Evolutionary conservation across 108 stramenopile species (phyloP).

Genomic region (Skeletonema grethae): DNA sequence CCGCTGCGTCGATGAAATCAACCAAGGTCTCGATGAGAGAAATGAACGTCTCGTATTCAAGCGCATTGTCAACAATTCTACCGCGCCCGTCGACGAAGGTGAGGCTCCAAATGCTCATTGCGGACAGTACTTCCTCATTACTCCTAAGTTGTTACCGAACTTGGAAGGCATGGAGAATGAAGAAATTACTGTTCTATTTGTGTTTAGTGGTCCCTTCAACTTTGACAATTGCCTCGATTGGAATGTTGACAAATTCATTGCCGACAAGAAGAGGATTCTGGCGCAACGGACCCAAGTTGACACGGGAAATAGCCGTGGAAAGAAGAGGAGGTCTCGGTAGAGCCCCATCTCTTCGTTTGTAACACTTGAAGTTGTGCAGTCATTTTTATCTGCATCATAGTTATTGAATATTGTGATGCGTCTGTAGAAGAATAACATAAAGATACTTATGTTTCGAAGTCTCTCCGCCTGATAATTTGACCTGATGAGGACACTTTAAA

Average conservation of each 20-base stretch:
- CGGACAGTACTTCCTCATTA: conserved; percentile 97
- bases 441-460: neutral
- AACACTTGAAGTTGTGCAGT: neutral
- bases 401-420: neutral
- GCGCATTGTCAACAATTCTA: conserved; percentile 90
- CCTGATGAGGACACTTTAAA: too few species aligned
- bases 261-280: conserved; percentile 29
- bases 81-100: conserved; percentile 39
- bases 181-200: conserved; percentile 87
- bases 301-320: conserved; percentile 7
- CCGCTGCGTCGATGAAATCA: conserved; percentile 98
- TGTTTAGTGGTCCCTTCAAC: conserved; percentile 86
- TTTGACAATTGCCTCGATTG: conserved; percentile 44
- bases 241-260: conserved; percentile 51
- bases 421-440: neutral
- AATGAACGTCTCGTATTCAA: conserved; percentile 95
- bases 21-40: conserved; percentile 96
- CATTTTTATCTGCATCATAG: neutral
- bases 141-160: conserved; percentile 97
- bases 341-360: neutral
- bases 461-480: too few species aligned
- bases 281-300: conserved; percentile 9
- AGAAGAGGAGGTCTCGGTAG: conserved; percentile 22
- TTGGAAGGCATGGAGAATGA: conserved; percentile 92
- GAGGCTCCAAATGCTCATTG: conserved; percentile 55